Conservation (phyloP, 495 filamentous ascomycete species). For the Penicillium psychrofluorescens region DNA sequence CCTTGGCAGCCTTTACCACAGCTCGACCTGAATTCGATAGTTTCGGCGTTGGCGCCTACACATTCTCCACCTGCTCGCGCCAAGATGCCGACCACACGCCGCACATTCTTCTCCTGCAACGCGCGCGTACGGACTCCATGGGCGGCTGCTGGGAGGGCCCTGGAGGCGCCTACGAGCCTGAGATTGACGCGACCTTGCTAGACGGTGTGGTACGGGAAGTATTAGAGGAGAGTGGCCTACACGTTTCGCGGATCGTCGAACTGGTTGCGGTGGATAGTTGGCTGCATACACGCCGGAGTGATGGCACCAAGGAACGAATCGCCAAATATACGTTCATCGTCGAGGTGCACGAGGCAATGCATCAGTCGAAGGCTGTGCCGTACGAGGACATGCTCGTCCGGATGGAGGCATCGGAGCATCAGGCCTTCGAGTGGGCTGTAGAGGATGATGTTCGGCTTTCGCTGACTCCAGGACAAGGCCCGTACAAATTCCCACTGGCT, state of each 20-base stretch:
- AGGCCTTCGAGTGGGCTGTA: conserved; percentile 35
- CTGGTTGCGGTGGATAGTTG: conserved; percentile 31
- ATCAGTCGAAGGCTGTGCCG: neutral
- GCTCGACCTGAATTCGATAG: conserved; percentile 25
- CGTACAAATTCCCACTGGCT: conserved; percentile 5
- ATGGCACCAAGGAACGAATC: conserved; percentile 8
- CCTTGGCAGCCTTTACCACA: conserved; percentile 24
- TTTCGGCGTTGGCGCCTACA: conserved; percentile 31
- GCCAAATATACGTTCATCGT: conserved; percentile 33
- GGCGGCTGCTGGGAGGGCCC: conserved; percentile 51
- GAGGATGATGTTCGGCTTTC: conserved; percentile 28
- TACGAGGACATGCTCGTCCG: conserved; percentile 24
- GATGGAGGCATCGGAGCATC: conserved; percentile 38
- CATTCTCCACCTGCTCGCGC: conserved; percentile 24
- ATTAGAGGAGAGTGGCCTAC: conserved; percentile 52
- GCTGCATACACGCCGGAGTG: conserved; percentile 12
- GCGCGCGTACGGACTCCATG: conserved; percentile 35
- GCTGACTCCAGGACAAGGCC: neutral
- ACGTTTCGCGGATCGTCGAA: conserved; percentile 35
- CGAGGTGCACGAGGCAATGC: conserved; percentile 23
- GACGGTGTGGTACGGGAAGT: conserved; percentile 49
- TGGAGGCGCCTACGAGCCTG: conserved; percentile 42
- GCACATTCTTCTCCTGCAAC: conserved; percentile 47
- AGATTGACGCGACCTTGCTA: conserved; percentile 42
- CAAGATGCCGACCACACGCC: neutral